These are phyloP conservation scores for Coleophoma crateriformis DNA, from an alignment of 2,329 filamentous ascomycete genomes.

Conservation along the genomic window DNA sequence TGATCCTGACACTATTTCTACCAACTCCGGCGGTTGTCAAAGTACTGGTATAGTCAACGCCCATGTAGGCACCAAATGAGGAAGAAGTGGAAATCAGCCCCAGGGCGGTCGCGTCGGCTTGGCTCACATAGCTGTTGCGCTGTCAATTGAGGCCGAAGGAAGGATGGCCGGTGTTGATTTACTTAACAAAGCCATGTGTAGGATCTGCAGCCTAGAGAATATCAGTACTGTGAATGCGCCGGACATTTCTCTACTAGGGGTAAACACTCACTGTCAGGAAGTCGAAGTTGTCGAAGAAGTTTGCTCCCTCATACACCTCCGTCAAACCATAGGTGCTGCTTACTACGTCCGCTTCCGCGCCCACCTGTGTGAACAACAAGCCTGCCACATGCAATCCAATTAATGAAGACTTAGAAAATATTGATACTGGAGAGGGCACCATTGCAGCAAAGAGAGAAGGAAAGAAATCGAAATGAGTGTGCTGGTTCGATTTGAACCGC, in stretches of 20 bases:
- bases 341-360: not conserved
- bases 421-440: not conserved
- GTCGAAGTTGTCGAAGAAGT: conserved; percentile 43
- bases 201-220: conserved; percentile 29
- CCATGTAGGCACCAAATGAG: conserved; percentile 33
- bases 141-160: not conserved
- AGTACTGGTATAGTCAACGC: conserved; percentile 36
- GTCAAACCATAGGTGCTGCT: conserved; percentile 2
- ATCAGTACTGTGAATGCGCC: not conserved
- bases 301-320: conserved; percentile 32
- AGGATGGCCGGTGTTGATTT: not conserved
- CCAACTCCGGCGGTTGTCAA: conserved; percentile 26
- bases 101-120: conserved; percentile 18
- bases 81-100: conserved; percentile 14
- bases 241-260: not conserved
- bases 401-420: conserved; percentile 1
- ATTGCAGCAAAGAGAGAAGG: not conserved
- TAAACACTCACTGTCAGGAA: conserved; percentile 32
- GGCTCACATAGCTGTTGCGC: conserved; percentile 25
- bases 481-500: not conserved
- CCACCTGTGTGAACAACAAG: not conserved
- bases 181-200: conserved; percentile 42
- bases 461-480: not conserved
- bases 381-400: not conserved
- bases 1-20: conserved; percentile 38